A percentile compares a stretch with the other conserved stretches of the same genome.
Evolutionary conservation across 2,329 filamentous ascomycete genomes (phyloP).

Genomic region (Xylariaceae sp.): DNA sequence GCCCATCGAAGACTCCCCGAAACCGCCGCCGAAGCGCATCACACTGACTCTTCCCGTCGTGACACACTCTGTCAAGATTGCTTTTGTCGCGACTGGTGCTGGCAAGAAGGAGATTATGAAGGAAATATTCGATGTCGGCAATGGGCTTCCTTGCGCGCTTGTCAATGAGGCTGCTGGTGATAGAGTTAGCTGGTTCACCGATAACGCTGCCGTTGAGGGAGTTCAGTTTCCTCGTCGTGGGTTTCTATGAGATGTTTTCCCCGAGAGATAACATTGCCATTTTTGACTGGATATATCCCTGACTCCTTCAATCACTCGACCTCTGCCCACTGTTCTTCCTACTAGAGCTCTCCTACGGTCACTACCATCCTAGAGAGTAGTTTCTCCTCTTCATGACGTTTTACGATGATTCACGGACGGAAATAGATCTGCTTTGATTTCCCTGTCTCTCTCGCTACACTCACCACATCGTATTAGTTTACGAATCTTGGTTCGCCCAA

Average conservation of each 20-base stretch:
- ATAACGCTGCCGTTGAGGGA: conserved; percentile 78
- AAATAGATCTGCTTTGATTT: conserved; percentile 16
- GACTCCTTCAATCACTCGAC: neutral
- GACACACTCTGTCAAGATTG: conserved; percentile 78
- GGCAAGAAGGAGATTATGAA: conserved; percentile 91
- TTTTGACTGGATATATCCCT: too few species aligned
- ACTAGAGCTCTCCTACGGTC: neutral
- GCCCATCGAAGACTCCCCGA: conserved; percentile 87
- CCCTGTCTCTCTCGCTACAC: conserved; percentile 1
- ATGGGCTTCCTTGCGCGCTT: conserved; percentile 76
- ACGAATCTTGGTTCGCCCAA: too few species aligned
- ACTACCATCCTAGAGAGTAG: neutral
- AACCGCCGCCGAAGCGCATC: conserved; percentile 86
- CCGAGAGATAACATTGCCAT: neutral
- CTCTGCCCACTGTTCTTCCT: neutral
- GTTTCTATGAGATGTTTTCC: conserved; percentile 39
- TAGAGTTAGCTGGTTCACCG: conserved; percentile 93
- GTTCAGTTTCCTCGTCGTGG: conserved; percentile 77
- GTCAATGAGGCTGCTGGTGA: conserved; percentile 83
- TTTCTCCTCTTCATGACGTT: conserved; percentile 9
- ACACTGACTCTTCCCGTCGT: conserved; percentile 91
- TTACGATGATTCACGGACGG: conserved; percentile 15
- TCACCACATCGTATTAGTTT: too few species aligned
- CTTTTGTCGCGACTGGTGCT: conserved; percentile 84
- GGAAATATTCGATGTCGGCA: conserved; percentile 83